A percentile compares a stretch with the other conserved stretches of the same genome.
These are phyloP conservation scores for Nissolia schottii DNA, from an alignment of 306 rosid species.

Conservation along the genomic window DNA sequence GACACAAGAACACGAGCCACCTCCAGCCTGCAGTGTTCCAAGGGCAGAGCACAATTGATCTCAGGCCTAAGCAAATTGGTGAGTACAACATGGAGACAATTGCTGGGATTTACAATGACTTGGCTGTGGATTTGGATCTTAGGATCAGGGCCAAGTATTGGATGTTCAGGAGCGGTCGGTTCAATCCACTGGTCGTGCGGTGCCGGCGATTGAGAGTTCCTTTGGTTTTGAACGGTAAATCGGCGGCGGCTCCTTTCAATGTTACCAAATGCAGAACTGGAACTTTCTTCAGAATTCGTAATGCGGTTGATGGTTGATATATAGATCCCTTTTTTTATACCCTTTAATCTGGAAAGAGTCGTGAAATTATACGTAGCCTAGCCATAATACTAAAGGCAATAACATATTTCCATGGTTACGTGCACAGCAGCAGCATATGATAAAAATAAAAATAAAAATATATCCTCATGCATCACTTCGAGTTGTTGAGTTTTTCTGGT, in stretches of 20 bases:
- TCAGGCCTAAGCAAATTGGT: neutral
- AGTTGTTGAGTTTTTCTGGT: too few species aligned
- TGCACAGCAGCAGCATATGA: too few species aligned
- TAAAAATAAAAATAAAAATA: too few species aligned
- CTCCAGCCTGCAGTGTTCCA: neutral
- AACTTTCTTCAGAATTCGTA: constrained; percentile 18
- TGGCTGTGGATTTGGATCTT: constrained; percentile 26
- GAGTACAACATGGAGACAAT: constrained; percentile 18
- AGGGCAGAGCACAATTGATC: neutral
- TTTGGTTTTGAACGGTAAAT: neutral
- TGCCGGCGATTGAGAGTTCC: constrained; percentile 27
- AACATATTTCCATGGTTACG: too few species aligned
- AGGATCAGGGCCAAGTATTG: neutral
- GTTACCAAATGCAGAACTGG: constrained; percentile 9
- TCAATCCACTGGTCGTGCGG: constrained; percentile 15
- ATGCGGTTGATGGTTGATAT: too few species aligned
- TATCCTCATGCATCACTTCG: too few species aligned
- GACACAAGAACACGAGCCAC: neutral
- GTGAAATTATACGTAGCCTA: too few species aligned
- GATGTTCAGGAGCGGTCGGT: neutral
- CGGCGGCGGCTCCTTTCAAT: neutral
- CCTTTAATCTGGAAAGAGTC: too few species aligned
- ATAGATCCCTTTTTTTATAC: too few species aligned
- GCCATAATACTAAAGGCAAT: too few species aligned
- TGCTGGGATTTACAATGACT: too few species aligned